Conservation (phyloP, 2,329 filamentous ascomycete species). For the Sporothrix phasma region DNA sequence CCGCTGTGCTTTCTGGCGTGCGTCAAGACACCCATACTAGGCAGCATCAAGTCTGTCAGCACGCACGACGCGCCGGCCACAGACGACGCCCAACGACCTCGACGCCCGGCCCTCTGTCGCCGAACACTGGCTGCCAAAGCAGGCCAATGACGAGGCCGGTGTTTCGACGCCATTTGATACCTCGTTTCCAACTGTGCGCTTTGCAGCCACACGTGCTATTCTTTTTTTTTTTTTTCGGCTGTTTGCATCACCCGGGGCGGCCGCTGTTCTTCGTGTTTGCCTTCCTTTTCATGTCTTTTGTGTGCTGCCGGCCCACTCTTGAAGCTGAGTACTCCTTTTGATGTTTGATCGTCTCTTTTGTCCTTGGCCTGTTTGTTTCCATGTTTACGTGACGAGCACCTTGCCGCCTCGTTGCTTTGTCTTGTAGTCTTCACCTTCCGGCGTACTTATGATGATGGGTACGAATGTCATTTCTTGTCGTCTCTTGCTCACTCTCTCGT, state of each 20-base stretch:
- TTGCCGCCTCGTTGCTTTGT: background rate
- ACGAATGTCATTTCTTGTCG: background rate
- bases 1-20: background rate
- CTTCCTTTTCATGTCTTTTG: background rate
- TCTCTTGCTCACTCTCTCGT: background rate
- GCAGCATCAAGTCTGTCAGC: no score
- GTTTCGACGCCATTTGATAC: background rate
- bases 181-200: background rate
- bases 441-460: constrained; percentile 14
- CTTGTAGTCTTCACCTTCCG: background rate
- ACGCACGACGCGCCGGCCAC: background rate
- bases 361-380: background rate
- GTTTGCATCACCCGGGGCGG: background rate
- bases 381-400: background rate
- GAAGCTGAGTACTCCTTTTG: background rate
- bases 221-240: background rate
- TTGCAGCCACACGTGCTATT: background rate
- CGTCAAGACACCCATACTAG: background rate
- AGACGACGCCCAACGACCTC: background rate
- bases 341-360: background rate
- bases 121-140: background rate
- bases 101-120: background rate
- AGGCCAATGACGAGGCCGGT: no score
- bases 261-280: background rate
- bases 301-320: background rate